Percentiles rank a stretch among this genome's conserved stretches.
Evolutionary conservation across 1,284 basidiomycete species (phyloP).

Genomic region (Cryptococcus neoformans): DNA sequence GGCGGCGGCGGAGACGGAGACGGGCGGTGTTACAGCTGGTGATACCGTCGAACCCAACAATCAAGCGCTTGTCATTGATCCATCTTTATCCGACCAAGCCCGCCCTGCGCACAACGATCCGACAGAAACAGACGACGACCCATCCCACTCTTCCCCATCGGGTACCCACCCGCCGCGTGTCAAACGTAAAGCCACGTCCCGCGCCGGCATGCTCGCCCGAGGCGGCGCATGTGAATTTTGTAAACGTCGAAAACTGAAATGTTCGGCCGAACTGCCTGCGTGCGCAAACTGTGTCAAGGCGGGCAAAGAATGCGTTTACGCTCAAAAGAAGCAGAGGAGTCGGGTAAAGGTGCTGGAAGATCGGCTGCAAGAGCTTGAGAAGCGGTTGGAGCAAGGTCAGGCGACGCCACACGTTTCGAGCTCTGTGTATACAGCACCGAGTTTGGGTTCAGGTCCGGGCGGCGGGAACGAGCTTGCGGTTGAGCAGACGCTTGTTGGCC

Average conservation of each 20-base stretch:
- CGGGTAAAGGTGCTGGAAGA: constrained; percentile 44
- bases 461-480: background rate
- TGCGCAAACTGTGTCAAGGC: constrained; percentile 40
- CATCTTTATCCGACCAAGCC: background rate
- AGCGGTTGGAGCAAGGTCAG: constrained; percentile 12
- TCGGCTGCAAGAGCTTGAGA: constrained; percentile 41
- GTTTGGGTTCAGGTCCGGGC: background rate
- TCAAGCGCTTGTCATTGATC: background rate
- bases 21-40: background rate
- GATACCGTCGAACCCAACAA: background rate
- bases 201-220: constrained; percentile 44
- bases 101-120: background rate
- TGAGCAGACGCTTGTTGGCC: too few relatives aligned
- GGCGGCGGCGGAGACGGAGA: background rate
- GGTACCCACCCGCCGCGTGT: background rate
- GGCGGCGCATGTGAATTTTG: constrained; percentile 50
- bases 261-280: constrained; percentile 41
- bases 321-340: constrained; percentile 45
- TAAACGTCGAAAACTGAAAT: constrained; percentile 48
- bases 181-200: constrained; percentile 39
- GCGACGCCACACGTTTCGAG: background rate
- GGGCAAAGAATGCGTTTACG: constrained; percentile 42
- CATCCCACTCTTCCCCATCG: background rate
- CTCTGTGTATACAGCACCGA: background rate
- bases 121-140: background rate